Conservation (phyloP, 768 basidiomycete genomes). For the Termitomyces sp. region DNA sequence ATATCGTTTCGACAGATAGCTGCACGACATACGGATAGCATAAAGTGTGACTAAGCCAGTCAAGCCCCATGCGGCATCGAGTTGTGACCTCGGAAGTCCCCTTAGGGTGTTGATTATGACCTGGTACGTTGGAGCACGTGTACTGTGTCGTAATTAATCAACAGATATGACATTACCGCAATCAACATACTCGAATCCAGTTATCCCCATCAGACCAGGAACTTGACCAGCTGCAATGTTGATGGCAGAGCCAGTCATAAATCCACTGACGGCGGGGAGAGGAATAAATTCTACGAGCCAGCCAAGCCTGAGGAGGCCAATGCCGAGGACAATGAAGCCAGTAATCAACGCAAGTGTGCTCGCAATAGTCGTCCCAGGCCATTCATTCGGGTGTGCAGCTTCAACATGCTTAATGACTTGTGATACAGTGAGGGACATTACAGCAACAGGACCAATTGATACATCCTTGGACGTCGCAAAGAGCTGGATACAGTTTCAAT, state of each 20-base stretch:
- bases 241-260: conserved; percentile 98
- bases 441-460: conserved; percentile 98
- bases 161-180: not conserved
- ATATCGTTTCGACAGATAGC: conserved; percentile 45
- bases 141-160: conserved; percentile 38
- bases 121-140: conserved; percentile 75
- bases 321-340: conserved; percentile 86
- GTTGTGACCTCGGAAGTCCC: conserved; percentile 59
- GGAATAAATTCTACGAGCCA: conserved; percentile 97
- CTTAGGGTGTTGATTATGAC: conserved; percentile 95
- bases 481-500: conserved; percentile 41
- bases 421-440: conserved; percentile 89
- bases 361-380: conserved; percentile 71
- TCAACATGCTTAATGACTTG: conserved; percentile 73
- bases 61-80: conserved; percentile 91
- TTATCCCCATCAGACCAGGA: conserved; percentile 84
- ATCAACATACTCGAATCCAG: conserved; percentile 66
- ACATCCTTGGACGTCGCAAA: conserved; percentile 99
- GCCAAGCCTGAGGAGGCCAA: conserved; percentile 86
- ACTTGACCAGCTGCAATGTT: conserved; percentile 87
- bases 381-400: conserved; percentile 46
- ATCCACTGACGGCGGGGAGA: conserved; percentile 76
- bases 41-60: conserved; percentile 70
- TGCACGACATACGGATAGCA: conserved; percentile 55
- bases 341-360: conserved; percentile 79